phyloP scores from a whole-genome alignment of 2,329 filamentous ascomycete species.

The Meredithiella fracta region DNA sequence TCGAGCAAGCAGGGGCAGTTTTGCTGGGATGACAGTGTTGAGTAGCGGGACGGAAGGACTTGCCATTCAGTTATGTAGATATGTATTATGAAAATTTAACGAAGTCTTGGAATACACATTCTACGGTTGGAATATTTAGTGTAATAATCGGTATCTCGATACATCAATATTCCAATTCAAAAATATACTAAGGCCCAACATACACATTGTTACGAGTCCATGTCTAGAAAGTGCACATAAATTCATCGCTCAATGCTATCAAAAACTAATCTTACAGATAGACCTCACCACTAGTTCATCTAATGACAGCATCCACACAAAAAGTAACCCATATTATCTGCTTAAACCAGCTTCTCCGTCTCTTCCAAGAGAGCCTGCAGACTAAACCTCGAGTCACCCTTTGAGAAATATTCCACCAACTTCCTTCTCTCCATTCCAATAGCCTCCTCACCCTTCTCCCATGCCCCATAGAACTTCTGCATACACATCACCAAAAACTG shows the following conservation, averaged over 20 bases:
- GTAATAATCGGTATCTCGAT: too few species aligned
- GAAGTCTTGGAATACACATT: too few species aligned
- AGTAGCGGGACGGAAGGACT: too few species aligned
- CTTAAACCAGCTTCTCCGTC: conserved; percentile 57
- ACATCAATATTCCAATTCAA: too few species aligned
- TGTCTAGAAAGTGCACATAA: too few species aligned
- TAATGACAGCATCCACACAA: not conserved
- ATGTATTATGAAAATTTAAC: too few species aligned
- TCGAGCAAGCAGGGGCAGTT: too few species aligned
- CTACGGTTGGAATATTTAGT: too few species aligned
- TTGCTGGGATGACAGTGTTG: too few species aligned
- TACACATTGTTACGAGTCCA: too few species aligned
- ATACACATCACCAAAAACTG: conserved; percentile 82
- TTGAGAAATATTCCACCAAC: conserved; percentile 67
- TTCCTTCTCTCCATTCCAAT: conserved; percentile 41
- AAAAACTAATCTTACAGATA: not conserved
- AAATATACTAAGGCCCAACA: too few species aligned
- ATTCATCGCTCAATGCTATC: not conserved
- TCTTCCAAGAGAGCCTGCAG: conserved; percentile 78
- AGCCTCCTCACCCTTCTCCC: conserved; percentile 29
- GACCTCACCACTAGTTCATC: not conserved
- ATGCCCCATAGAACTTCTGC: conserved; percentile 77
- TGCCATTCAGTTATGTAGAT: too few species aligned
- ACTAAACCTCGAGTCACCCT: conserved; percentile 62
- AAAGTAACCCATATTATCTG: not conserved